phyloP scores from a whole-genome alignment of 164 flowering plant species.

The Hamamelis virginiana region DNA sequence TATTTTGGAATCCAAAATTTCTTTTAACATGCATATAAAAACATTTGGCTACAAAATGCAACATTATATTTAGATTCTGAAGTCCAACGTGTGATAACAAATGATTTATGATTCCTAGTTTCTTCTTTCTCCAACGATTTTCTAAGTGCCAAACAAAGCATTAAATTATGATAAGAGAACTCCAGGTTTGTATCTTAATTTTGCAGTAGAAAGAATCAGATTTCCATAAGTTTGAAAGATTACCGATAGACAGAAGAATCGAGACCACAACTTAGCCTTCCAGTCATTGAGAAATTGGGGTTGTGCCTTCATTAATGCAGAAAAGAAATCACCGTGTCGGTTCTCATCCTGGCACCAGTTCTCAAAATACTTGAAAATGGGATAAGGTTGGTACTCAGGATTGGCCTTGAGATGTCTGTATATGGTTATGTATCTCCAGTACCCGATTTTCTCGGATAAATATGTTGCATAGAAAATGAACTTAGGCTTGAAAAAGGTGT shows the following conservation, averaged over 20 bases:
- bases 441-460: constrained; percentile 95
- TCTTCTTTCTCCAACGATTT: too few relatives aligned
- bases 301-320: constrained; percentile 95
- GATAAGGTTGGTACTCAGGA: constrained; percentile 88
- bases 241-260: constrained; percentile 98
- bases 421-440: constrained; percentile 97
- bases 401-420: constrained; percentile 90
- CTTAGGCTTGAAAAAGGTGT: constrained; percentile 98
- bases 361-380: constrained; percentile 98
- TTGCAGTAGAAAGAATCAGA: background rate
- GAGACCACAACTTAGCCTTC: constrained; percentile 95
- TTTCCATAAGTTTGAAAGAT: background rate
- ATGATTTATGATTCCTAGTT: too few relatives aligned
- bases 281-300: constrained; percentile 98
- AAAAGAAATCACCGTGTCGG: constrained; percentile 98
- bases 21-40: too few relatives aligned
- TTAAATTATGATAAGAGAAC: background rate
- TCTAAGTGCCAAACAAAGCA: too few relatives aligned
- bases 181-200: background rate
- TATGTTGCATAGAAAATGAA: constrained; percentile 98
- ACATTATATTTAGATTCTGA: too few relatives aligned
- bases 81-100: too few relatives aligned
- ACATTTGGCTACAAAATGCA: too few relatives aligned
- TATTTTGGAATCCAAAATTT: too few relatives aligned
- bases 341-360: constrained; percentile 99